Evolutionary conservation across 2,329 filamentous ascomycete species (phyloP).

Genomic region (Penicillium sp.): DNA sequence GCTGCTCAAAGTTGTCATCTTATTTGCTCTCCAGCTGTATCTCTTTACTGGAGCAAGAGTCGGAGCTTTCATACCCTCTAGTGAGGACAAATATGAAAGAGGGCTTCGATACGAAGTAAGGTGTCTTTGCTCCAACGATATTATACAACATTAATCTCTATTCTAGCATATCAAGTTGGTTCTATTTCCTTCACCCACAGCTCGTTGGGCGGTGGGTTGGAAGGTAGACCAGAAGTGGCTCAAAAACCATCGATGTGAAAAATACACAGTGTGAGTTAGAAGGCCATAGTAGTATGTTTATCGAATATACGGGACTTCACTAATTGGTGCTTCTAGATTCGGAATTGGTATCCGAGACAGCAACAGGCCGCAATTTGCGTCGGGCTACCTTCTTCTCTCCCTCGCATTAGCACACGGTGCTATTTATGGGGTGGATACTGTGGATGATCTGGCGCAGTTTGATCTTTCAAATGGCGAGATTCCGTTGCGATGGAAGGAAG

Average conservation of each 20-base stretch:
- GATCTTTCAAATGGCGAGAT: constrained; percentile 5
- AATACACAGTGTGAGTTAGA: constrained; percentile 3
- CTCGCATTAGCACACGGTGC: not conserved
- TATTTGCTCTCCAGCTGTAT: constrained; percentile 4
- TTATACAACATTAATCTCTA: not conserved
- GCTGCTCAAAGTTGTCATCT: not conserved
- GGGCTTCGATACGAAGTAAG: constrained; percentile 5
- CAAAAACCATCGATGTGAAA: not conserved
- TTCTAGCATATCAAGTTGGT: constrained; percentile 5
- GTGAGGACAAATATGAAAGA: constrained; percentile 1
- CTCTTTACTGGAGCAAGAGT: constrained; percentile 8
- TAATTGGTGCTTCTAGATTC: constrained; percentile 1
- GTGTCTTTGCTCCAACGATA: not conserved
- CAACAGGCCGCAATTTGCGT: constrained; percentile 2
- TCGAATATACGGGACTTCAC: not conserved
- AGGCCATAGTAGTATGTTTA: not conserved
- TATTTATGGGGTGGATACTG: not conserved
- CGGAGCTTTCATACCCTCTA: constrained; percentile 6
- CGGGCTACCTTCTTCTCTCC: constrained; percentile 5
- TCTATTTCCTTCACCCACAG: constrained; percentile 1
- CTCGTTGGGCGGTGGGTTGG: not conserved
- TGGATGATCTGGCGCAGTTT: constrained; percentile 1
- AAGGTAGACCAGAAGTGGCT: constrained; percentile 1
- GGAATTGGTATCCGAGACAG: constrained; percentile 5
- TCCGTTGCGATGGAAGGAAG: constrained; percentile 2